Evolutionary conservation across 2,329 filamentous ascomycete species (phyloP), one percentile per base, ranked within the genome.

Genomic region (Tothia fuscella): DNA sequence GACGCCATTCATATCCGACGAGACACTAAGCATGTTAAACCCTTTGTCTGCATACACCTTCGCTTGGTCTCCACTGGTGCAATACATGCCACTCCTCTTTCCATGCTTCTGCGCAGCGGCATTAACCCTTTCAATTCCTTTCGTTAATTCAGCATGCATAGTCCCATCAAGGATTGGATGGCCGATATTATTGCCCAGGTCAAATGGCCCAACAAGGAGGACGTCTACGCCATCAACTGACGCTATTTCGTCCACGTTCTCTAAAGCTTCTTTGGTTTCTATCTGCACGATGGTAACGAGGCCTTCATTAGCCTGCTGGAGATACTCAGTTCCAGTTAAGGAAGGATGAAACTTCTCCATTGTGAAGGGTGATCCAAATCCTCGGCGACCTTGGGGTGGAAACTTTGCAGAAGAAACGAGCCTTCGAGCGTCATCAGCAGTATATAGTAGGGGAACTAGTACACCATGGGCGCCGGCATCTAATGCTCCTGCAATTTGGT

Each of bases 391-490:
- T 28, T 58, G 49, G 0, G 72, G 72, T 3, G 72, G 72, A 49
- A 75, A 76, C 49, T 74, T 76, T 22, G 69, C 63, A 16, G 65
- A 66, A 30, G 62, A 56, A 13, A 74, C 71, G 21, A 76, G 59
- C 20, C 58, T 63, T 48, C 60, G 61, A 4, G 70, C 71, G 48
- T 76, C 71, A 17, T 71, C 68, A 9, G 65, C 64, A 0, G 64
- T 71, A 47, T 70, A 64, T 25, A 74, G 60, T 4, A 73, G 54
- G 3, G 70, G 72, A 4, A 73, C 71, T 21, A 76, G 58, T 26
- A 78, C 65, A 24, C 72, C 74, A 51, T 78, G 73, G 6, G 74
- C 73, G 28, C 74, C 74, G 33, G 71, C 59, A 49, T 78, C 74
- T 28, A 78, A 63, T 9, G 74, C 74, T 38, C 65, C 63, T 67